Evolutionary conservation across 768 basidiomycete genomes (phyloP), one percentile per base, ranked within the genome.

Genomic region (Russula sp.): DNA sequence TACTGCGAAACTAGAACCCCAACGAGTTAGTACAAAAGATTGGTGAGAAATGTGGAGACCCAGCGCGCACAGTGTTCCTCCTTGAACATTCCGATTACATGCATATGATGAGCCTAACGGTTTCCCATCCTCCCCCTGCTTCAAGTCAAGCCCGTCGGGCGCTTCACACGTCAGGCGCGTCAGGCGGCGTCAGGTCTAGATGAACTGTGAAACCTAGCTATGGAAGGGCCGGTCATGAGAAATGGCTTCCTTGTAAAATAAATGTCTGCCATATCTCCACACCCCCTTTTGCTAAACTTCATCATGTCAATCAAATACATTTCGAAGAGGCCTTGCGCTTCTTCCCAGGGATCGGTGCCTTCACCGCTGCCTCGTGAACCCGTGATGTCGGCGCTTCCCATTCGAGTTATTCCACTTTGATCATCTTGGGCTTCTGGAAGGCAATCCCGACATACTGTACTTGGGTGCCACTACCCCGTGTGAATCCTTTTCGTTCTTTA

Each of bases 231-330:
- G 10, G 46, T n/a, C 10, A 48, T n/a, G 48, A 20, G 48, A 24
- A 49, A 14, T 24, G 20, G 42, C 6, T 44, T 44, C 48, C 59
- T 57, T 42, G 40, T 22, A 24, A n/a, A 22, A 46, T 22, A 46
- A 46, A 46, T 46, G 44, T 1, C 7, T 44, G 42, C n/a, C n/a
- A 22, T 32, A 38, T 30, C 10, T 38, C 22, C 24, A 16, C 14
- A 40, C 38, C 38, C 38, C 4, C 46, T 10, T 42, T 44, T 28
- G 40, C 30, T 42, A 52, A 42, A 22, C 22, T 42, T 63, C 62
- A 58, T n/a, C n/a, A 22, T 58, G 50, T 63, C 62, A 58, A 52
- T 52, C 49, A 63, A 59, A 53, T 53, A 22, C 40, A 34, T 38
- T 42, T 22, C 28, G 28, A 38, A 60, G 16, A 1, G 36, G 42